These are phyloP conservation scores for Wickerhamiella parazyma DNA, from an alignment of 805 yeast genomes.

Conservation along the genomic window DNA sequence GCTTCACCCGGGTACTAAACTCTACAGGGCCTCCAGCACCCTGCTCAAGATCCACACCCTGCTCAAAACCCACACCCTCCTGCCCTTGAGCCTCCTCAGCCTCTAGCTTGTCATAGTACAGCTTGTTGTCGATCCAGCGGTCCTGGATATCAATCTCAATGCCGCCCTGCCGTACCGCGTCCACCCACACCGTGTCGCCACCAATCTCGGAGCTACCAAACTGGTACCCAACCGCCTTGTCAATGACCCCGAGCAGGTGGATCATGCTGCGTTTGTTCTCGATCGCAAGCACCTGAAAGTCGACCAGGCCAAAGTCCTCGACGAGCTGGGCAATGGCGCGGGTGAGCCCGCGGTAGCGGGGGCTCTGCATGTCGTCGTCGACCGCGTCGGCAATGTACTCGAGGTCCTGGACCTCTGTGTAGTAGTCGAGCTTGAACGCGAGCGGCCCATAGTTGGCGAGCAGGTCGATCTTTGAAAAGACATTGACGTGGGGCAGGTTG, in stretches of 20 bases:
- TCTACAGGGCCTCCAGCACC: conserved; percentile 28
- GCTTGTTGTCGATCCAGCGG: conserved; percentile 85
- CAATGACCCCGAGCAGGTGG: conserved; percentile 57
- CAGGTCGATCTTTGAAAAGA: conserved; percentile 79
- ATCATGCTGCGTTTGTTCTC: conserved; percentile 93
- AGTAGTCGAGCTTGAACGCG: conserved; percentile 67
- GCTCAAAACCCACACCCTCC: conserved; percentile 35
- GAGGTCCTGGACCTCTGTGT: conserved; percentile 85
- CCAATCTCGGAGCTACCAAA: conserved; percentile 90
- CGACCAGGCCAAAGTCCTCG: conserved; percentile 74
- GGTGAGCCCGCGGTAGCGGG: conserved; percentile 52
- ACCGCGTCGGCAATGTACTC: conserved; percentile 51
- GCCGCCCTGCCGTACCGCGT: conserved; percentile 74
- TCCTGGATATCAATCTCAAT: conserved; percentile 69
- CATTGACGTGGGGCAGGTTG: conserved; percentile 87
- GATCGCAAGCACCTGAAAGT: conserved; percentile 77
- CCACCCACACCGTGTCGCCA: conserved; percentile 98
- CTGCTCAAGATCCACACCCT: conserved; percentile 39
- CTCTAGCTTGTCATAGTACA: conserved; percentile 54
- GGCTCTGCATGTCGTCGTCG: conserved; percentile 53
- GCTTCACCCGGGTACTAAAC: conserved; percentile 4
- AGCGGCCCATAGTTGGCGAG: conserved; percentile 62
- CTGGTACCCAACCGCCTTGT: conserved; percentile 85
- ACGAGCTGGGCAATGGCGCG: conserved; percentile 69
- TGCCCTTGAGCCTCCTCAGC: too few relatives aligned